Conservation (phyloP, 1,139 yeast species). For the Yamadazyma sp. region DNA sequence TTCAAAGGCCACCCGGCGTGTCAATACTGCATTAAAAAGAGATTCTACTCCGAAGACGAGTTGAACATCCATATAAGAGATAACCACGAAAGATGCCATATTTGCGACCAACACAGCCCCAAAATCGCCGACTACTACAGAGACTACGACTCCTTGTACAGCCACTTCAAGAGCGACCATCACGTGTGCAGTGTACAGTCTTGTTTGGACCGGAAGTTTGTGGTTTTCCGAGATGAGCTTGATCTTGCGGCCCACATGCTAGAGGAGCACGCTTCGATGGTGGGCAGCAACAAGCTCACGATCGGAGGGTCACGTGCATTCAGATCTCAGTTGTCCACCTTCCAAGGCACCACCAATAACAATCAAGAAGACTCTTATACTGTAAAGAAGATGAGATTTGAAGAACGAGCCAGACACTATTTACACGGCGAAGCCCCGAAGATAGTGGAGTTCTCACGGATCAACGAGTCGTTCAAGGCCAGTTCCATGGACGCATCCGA, state of each 20-base stretch:
- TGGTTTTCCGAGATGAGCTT: constrained; percentile 83
- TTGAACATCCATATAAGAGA: constrained; percentile 79
- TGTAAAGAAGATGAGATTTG: constrained; percentile 62
- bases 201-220: constrained; percentile 89
- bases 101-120: constrained; percentile 75
- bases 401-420: constrained; percentile 83
- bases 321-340: constrained; percentile 71
- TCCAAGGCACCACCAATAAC: constrained; percentile 17
- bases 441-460: constrained; percentile 47
- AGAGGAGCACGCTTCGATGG: constrained; percentile 69
- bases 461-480: constrained; percentile 51
- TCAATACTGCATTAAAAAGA: constrained; percentile 68
- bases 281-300: constrained; percentile 45
- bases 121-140: constrained; percentile 73
- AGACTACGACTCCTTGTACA: constrained; percentile 70
- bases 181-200: constrained; percentile 74
- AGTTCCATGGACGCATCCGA: constrained; percentile 50
- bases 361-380: constrained; percentile 45
- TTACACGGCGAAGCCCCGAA: constrained; percentile 52
- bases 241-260: constrained; percentile 89
- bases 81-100: constrained; percentile 83
- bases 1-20: constrained; percentile 91
- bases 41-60: constrained; percentile 91
- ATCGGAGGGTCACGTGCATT: constrained; percentile 50
- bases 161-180: constrained; percentile 74